Evolutionary conservation across 768 basidiomycete genomes (phyloP).

Genomic region (Russula sp.): DNA sequence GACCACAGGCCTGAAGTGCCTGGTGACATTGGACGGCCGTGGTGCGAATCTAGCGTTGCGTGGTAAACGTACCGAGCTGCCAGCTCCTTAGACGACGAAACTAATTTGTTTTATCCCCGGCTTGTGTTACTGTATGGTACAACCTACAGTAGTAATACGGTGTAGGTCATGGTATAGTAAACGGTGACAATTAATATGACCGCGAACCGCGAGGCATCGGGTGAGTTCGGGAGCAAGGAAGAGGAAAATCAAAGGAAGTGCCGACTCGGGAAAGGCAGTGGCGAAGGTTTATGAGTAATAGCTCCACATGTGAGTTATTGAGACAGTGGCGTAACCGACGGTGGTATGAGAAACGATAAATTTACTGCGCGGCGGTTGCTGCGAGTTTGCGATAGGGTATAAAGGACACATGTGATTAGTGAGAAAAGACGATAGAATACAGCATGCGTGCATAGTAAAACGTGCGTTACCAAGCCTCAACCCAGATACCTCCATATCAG

Average conservation of each 20-base stretch:
- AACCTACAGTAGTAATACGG: not conserved
- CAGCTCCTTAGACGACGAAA: not conserved
- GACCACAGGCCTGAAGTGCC: not conserved
- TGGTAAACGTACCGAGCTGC: not conserved
- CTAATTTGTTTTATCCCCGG: not conserved
- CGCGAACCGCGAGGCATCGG: not conserved
- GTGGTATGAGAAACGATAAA: not conserved
- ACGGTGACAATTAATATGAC: not conserved
- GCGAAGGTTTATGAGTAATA: too few relatives aligned
- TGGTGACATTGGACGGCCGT: not conserved
- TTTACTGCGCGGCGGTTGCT: too few relatives aligned
- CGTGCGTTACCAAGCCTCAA: slow-evolving; percentile 31
- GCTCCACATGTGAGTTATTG: too few relatives aligned
- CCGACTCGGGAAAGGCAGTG: too few relatives aligned
- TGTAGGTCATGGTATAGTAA: too few relatives aligned
- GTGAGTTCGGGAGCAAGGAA: not conserved
- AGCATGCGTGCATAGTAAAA: slow-evolving; percentile 1
- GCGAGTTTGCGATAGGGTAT: not conserved
- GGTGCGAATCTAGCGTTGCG: not conserved
- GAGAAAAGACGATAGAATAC: slow-evolving; percentile 8
- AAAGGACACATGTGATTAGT: slow-evolving; percentile 9
- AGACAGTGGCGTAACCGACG: not conserved
- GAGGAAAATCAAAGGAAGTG: not conserved
- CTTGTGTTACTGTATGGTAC: not conserved
- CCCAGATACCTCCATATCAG: slow-evolving; percentile 91